phyloP scores from a whole-genome alignment of 176 grass and related monocot species.

The Rhipidocladum racemiflorum region DNA sequence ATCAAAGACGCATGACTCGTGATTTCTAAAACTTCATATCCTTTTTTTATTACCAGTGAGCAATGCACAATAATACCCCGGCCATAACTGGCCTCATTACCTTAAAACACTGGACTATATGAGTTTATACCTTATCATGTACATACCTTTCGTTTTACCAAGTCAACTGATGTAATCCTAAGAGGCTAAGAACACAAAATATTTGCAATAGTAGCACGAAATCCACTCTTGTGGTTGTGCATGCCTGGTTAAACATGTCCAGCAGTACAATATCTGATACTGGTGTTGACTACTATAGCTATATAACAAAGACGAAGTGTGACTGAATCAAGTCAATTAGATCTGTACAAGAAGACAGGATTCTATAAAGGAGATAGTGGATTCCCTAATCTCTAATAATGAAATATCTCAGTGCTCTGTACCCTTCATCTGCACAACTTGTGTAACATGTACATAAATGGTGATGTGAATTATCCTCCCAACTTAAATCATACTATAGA shows the following conservation, averaged over 20 bases:
- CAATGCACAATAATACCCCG: neutral
- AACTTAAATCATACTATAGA: neutral
- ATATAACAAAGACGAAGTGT: neutral
- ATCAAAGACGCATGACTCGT: neutral
- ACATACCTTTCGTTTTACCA: neutral
- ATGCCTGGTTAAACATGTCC: neutral
- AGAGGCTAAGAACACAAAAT: neutral
- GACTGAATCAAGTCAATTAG: neutral
- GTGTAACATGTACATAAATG: neutral
- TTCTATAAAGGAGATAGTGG: neutral
- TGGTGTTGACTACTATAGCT: neutral
- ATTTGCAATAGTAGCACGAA: neutral
- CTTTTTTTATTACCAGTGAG: neutral
- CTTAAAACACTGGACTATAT: neutral
- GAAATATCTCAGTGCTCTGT: neutral
- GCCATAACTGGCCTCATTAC: neutral
- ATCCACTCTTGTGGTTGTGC: neutral
- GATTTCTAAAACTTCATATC: neutral
- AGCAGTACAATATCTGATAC: neutral
- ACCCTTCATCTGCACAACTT: neutral
- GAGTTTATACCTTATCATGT: neutral
- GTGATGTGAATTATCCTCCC: neutral
- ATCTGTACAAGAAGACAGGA: neutral
- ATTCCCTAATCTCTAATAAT: neutral
- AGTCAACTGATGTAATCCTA: neutral